Conservation (phyloP, 805 yeast genomes). For the Candida alai region DNA sequence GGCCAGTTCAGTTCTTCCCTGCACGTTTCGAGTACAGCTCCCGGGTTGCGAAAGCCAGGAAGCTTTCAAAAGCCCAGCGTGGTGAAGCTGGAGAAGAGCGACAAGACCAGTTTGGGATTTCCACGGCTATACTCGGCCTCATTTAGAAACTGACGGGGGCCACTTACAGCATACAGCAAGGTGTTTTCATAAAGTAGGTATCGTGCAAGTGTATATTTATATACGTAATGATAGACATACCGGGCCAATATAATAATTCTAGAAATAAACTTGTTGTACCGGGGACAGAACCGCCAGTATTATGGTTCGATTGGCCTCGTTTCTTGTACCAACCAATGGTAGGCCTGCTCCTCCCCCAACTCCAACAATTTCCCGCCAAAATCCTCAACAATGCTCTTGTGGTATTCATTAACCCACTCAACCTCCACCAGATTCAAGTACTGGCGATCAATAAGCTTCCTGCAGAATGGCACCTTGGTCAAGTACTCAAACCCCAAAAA, state of each 20-base stretch:
- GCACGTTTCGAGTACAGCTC: no score
- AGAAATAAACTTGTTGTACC: no score
- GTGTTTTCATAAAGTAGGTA: no score
- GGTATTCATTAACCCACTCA: slow-evolving; percentile 39
- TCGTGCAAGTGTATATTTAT: slow-evolving; percentile 1
- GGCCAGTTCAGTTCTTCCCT: neutral
- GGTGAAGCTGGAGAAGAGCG: slow-evolving; percentile 14
- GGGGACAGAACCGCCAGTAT: no score
- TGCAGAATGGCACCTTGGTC: slow-evolving; percentile 40
- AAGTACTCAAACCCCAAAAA: slow-evolving; percentile 38
- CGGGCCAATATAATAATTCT: slow-evolving; percentile 1
- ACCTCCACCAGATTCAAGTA: slow-evolving; percentile 28
- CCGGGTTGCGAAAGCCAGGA: slow-evolving; percentile 29
- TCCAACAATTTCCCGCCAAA: slow-evolving; percentile 44
- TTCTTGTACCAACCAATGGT: slow-evolving; percentile 70
- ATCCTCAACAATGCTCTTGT: slow-evolving; percentile 28
- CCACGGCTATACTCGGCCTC: slow-evolving; percentile 25
- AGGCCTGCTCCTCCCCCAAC: slow-evolving; percentile 53
- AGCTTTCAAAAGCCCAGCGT: slow-evolving; percentile 29
- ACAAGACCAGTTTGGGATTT: slow-evolving; percentile 19
- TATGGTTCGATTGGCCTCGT: slow-evolving; percentile 34
- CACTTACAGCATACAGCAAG: no score
- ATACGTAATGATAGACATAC: slow-evolving; percentile 1
- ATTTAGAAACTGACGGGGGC: no score
- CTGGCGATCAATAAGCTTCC: slow-evolving; percentile 30